These are phyloP conservation scores for Nitzschia sp. DNA, from an alignment of 108 stramenopile genomes.

Conservation along the genomic window DNA sequence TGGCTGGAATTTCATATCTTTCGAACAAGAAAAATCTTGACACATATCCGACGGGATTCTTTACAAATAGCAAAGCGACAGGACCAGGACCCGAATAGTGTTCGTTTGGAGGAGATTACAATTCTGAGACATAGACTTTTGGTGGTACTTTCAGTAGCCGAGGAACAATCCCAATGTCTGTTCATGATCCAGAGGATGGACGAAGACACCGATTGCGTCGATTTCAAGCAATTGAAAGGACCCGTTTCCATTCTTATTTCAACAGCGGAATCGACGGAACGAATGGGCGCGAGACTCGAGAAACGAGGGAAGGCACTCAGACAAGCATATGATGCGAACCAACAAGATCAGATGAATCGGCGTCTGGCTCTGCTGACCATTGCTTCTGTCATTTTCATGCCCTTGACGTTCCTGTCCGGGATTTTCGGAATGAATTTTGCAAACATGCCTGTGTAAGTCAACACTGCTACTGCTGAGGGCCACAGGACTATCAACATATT, in stretches of 20 bases:
- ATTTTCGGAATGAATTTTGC: slow-evolving; percentile 61
- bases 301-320: slow-evolving; percentile 46
- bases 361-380: slow-evolving; percentile 47
- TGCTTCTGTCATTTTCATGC: slow-evolving; percentile 53
- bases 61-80: background rate
- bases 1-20: slow-evolving; percentile 11
- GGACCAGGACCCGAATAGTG: slow-evolving; percentile 2
- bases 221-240: slow-evolving; percentile 42
- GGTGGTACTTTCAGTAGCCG: slow-evolving; percentile 3
- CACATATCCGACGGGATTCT: background rate
- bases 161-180: slow-evolving; percentile 13
- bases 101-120: background rate
- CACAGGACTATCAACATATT: too few species aligned
- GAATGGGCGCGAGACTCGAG: slow-evolving; percentile 42
- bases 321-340: slow-evolving; percentile 34
- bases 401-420: slow-evolving; percentile 46
- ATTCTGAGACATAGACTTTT: background rate
- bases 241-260: slow-evolving; percentile 34
- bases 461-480: too few species aligned
- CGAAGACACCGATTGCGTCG: slow-evolving; percentile 34
- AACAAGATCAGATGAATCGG: slow-evolving; percentile 45
- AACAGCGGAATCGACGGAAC: slow-evolving; percentile 46
- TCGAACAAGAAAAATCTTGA: background rate
- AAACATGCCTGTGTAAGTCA: slow-evolving; percentile 42
- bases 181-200: slow-evolving; percentile 14